Conservation (phyloP, 768 basidiomycete genomes). For the Peribolospora kevripleyi region DNA sequence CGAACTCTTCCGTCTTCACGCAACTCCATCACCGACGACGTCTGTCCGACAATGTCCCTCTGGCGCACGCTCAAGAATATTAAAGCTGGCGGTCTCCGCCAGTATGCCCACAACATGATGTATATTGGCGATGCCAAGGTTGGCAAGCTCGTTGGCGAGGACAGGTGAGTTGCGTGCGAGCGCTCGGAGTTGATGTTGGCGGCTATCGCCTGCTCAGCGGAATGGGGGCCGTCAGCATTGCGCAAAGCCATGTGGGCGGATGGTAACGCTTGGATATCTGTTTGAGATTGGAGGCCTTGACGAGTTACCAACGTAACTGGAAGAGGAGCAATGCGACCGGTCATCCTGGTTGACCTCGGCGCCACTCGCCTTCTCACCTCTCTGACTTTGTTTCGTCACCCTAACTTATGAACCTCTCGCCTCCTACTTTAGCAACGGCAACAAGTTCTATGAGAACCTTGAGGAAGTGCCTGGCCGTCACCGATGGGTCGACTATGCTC, state of each 20-base stretch:
- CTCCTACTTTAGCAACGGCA: conserved; percentile 44
- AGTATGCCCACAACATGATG: conserved; percentile 27
- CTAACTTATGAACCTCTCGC: conserved; percentile 4
- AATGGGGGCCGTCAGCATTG: too few relatives aligned
- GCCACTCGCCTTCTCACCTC: background rate
- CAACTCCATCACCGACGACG: too few relatives aligned
- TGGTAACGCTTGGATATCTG: too few relatives aligned
- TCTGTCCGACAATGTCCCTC: too few relatives aligned
- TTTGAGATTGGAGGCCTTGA: too few relatives aligned
- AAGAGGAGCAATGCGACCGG: background rate
- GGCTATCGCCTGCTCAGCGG: too few relatives aligned
- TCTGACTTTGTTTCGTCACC: background rate
- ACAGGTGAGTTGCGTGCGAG: conserved; percentile 40
- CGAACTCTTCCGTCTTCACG: too few relatives aligned
- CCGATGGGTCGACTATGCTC: conserved; percentile 83
- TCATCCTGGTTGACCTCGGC: too few relatives aligned
- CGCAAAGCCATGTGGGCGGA: too few relatives aligned
- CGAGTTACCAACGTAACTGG: too few relatives aligned
- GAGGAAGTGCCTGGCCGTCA: conserved; percentile 43
- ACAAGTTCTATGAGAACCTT: conserved; percentile 73
- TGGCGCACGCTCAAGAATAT: too few relatives aligned
- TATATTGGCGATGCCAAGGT: conserved; percentile 87
- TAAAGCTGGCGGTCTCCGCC: too few relatives aligned
- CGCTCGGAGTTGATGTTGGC: background rate
- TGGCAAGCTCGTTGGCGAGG: conserved; percentile 46